Evolutionary conservation across 2,329 filamentous ascomycete species (phyloP), one percentile per base, ranked within the genome.

Genomic region (Pyrenophora graminea): DNA sequence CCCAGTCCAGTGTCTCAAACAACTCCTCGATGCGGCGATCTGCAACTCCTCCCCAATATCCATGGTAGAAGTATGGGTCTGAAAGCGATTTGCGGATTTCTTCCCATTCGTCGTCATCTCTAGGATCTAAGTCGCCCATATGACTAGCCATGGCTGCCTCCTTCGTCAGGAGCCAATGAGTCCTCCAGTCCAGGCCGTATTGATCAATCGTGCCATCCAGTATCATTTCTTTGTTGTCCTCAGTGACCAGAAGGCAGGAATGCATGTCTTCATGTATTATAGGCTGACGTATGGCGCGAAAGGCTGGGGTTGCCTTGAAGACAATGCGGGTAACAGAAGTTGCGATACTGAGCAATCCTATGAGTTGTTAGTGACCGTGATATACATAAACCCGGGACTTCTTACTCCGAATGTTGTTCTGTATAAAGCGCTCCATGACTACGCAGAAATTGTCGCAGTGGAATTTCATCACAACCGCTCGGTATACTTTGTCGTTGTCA

Each of bases 201-300:
- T 45, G 44, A 9, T 46, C 36, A 15, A 23, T 23, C 15, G 34
- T 46, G 34, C 36, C 36, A 13, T 46, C 44, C 5, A 46, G 39
- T 4, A 39, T 17, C 25, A 39, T 9, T 8, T 46, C 18, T 8
- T 8, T n/a, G 36, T 46, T 32, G 17, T 10, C 25, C 13, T 46
- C 36, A 7, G 4, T 32, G 17, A 46, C 6, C 25, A 17, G 1
- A 9, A 39, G 18, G 19, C 27, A 23, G 3, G 36, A 46, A 27
- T 46, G 44, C 9, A 8, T 12, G 4, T 25, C 18, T 12, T 19
- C 3, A 8, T 23, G 3, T 17, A 17, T 5, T 9, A 10, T 13
- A 13, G 13, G 15, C 34, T 3, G 3, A 9, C 25, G 9, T 18
- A 6, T 9, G 10, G 21, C 5, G 21, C 17, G 34, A 17, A 33